Evolutionary conservation across 1,284 basidiomycete species (phyloP), one percentile per base, ranked within the genome.

Genomic region (Puccinia coronata): DNA sequence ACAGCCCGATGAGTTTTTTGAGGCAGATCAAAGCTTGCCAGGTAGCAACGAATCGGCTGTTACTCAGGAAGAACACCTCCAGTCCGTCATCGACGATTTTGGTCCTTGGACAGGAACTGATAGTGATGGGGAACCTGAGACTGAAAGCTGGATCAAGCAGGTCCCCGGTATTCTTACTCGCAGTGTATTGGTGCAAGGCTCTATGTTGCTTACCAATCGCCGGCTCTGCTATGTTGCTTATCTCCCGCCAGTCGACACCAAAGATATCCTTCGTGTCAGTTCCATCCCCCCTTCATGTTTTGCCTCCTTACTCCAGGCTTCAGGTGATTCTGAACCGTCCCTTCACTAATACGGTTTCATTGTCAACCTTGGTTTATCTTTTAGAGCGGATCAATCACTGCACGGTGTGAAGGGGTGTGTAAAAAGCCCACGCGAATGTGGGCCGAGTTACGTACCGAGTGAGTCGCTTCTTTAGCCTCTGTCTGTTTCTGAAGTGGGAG

Each of bases 201-300:
- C 63, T 39, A 77, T 84, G 31, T 74, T 83, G 59, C 82, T 85
- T 28, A 85, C 85, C 51, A n/a, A n/a, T n/a, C n/a, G n/a, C n/a
- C n/a, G n/a, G n/a, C n/a, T 85, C 47, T 83, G 83, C 82, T 85
- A 84, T 77, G 71, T 85, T 34, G 85, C 85, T n/a, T 82, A 83
- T 65, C 82, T 85, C 14, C 83, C 84, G 31, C 28, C 47, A 28
- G 41, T 55, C 16, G 75, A 79, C 63, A 41, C 31, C 4, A 49
- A 75, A n/a, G 28, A 77, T 41, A n/a, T 55, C n/a, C 61, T 73
- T 70, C 63, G 65, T 20, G 76, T 79, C 11, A 65, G 75, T 77
- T 73, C 71, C 12, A 39, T 5, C 49, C 6, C 18, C 41, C 28
- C 47, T 3, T 71, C 20, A 23, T n/a, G 34, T 25, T 49, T 23